These are phyloP conservation scores for Brassica hybrid DNA, from an alignment of 441 rosid species.

Conservation along the genomic window DNA sequence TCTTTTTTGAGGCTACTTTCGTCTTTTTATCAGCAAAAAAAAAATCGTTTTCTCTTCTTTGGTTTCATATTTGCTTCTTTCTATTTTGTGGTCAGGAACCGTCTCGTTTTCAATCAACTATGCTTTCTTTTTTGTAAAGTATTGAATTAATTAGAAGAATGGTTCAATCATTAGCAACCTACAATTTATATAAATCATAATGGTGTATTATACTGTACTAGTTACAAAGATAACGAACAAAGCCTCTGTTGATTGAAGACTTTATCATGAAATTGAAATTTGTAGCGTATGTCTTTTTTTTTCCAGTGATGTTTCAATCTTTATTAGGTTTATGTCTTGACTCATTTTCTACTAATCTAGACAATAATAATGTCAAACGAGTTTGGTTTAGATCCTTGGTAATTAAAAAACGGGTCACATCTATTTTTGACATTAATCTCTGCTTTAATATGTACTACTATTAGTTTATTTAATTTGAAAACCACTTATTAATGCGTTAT, in stretches of 20 bases:
- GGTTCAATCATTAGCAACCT: neutral
- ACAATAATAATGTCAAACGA: neutral
- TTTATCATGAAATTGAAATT: too few species aligned
- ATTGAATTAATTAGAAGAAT: neutral
- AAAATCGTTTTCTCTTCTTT: constrained; percentile 30
- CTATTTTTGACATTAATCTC: neutral
- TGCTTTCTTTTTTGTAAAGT: too few species aligned
- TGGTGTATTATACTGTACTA: too few species aligned
- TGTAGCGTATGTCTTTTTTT: too few species aligned
- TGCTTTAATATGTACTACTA: neutral
- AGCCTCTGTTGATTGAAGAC: too few species aligned
- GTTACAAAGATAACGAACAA: too few species aligned
- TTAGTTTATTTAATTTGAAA: neutral
- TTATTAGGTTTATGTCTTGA: too few species aligned
- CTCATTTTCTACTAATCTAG: neutral
- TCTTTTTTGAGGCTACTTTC: constrained; percentile 29
- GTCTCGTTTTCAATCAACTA: too few species aligned
- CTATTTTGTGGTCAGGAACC: constrained; percentile 22
- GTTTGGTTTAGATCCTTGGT: neutral
- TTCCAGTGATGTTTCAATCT: too few species aligned
- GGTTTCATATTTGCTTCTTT: constrained; percentile 8
- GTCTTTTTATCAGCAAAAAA: constrained; percentile 33
- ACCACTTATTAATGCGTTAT: too few species aligned
- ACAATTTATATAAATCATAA: too few species aligned
- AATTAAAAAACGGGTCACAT: neutral